Evolutionary conservation across 352 stramenopile species (phyloP), one percentile per base, ranked within the genome.

Genomic region (Plasmopara viticola): DNA sequence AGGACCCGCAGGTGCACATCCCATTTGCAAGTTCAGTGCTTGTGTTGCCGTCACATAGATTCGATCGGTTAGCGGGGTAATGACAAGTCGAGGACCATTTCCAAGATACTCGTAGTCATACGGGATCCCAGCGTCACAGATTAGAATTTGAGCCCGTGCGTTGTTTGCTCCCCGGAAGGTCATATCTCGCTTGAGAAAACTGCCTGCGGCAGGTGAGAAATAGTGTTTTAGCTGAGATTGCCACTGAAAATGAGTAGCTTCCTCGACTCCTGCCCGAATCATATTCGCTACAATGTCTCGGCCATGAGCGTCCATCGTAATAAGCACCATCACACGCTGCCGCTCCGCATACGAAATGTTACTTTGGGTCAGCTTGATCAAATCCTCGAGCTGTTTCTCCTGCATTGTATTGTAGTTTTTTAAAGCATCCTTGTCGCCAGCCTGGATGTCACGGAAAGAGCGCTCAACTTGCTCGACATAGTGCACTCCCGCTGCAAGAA

Each of bases 61-160:
- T 48, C 94, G 88, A 86, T 98, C 94, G 15, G 94, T 98, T 12
- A 98, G 64, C 9, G 94, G 91, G 15, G 94, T 98, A 57, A 98
- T 98, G 44, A 98, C 94, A 13, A 98, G 74, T 2, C 94, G 78
- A 14, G 90, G 84, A 0, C 94, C 90, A 58, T 98, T 98, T 28
- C 94, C 94, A 0, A 98, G 71, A 66, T 98, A 98, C 57, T 98
- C 94, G 70, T 98, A 98, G 61, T 97, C 91, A 60, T 98, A 98
- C 9, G 91, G 87, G 56, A 98, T 87, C 25, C 87, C 86, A 18
- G 94, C 94, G 56, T 97, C 90, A 51, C 82, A 94, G 50, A 98
- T 97, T 6, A 95, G 58, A 48, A 96, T 95, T 47, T 93, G 73
- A 17, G 85, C 86, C 15, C 85, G 69, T 12, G 72, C 70, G 38